Percentiles rank a stretch among this genome's conserved stretches.
Evolutionary conservation across 495 filamentous ascomycete species (phyloP).

Genomic region (Pseudoneurospora amorphoporcata): DNA sequence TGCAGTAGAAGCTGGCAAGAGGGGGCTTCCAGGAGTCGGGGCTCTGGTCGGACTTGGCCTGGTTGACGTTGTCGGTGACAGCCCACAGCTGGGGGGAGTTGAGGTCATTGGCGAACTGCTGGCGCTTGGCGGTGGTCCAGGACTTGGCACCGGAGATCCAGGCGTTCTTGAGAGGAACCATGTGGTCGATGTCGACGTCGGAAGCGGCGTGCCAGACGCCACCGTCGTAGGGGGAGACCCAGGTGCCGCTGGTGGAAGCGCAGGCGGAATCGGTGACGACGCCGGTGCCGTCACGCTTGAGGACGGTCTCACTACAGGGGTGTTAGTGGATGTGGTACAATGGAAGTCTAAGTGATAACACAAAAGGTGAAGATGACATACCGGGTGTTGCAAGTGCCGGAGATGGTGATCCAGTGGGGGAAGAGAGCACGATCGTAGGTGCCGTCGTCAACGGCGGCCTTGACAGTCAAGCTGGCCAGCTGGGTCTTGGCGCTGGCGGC

Average conservation of each 20-base stretch:
- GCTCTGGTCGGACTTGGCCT: conserved; percentile 54
- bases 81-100: conserved; percentile 59
- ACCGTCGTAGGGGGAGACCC: conserved; percentile 60
- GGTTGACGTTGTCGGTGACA: conserved; percentile 66
- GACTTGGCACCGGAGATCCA: conserved; percentile 52
- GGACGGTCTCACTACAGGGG: conserved; percentile 47
- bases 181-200: conserved; percentile 67
- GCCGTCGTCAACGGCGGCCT: conserved; percentile 39
- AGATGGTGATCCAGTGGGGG: conserved; percentile 56
- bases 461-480: conserved; percentile 45
- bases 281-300: conserved; percentile 55
- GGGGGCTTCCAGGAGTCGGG: conserved; percentile 70
- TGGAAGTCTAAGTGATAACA: background rate
- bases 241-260: conserved; percentile 46
- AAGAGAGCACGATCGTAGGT: conserved; percentile 54
- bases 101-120: conserved; percentile 64
- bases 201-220: conserved; percentile 53
- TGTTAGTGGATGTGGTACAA: background rate
- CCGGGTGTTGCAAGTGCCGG: conserved; percentile 48
- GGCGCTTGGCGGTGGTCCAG: conserved; percentile 53
- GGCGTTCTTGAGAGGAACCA: conserved; percentile 64
- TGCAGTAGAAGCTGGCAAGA: conserved; percentile 57
- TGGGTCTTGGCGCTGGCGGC: conserved; percentile 39
- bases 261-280: conserved; percentile 44
- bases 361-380: background rate